phyloP scores from a whole-genome alignment of 2,329 filamentous ascomycete species.

The Botryotinia convoluta region DNA sequence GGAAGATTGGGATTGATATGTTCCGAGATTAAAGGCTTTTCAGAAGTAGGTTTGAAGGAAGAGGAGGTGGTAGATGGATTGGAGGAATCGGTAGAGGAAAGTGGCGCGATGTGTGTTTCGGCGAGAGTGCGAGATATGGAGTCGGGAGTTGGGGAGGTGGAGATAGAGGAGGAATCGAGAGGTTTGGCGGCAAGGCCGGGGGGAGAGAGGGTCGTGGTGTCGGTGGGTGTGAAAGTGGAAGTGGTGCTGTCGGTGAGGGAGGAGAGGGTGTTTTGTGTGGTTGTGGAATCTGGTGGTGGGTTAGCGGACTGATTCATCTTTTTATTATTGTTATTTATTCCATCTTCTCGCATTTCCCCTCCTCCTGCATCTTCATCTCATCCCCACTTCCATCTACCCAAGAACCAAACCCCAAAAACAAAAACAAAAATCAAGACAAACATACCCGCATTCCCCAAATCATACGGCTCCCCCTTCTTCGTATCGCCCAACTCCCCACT shows the following conservation, averaged over 20 bases:
- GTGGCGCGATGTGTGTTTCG: not conserved
- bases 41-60: not conserved
- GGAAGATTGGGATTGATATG: not conserved
- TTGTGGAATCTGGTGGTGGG: not conserved
- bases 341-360: not conserved
- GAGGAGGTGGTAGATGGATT: not conserved
- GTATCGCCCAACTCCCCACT: conserved; percentile 69
- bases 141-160: not conserved
- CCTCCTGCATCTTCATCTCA: not conserved
- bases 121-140: not conserved
- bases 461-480: conserved; percentile 68
- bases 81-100: not conserved
- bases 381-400: not conserved
- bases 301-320: not conserved
- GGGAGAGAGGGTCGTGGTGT: not conserved
- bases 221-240: not conserved
- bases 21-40: not conserved
- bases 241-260: not conserved
- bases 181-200: not conserved
- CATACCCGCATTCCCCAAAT: conserved; percentile 64
- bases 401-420: not conserved
- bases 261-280: not conserved
- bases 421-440: not conserved
- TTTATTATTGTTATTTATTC: not conserved
- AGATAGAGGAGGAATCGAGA: not conserved